Conservation (phyloP, 75 land plant species). For the Cupressus sempervirens region DNA sequence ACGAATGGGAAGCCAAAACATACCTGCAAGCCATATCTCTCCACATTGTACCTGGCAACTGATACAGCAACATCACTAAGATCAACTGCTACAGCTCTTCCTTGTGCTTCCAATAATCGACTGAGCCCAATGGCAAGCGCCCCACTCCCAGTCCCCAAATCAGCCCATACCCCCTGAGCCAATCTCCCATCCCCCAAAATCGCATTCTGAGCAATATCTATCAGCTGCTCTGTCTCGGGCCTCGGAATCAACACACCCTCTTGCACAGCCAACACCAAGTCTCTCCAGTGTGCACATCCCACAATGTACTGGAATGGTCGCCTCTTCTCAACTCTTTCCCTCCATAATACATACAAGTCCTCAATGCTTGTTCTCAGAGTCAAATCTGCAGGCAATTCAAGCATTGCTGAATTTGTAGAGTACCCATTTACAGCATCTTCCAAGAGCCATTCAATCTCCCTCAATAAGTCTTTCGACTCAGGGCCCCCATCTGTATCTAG, state of each 20-base stretch:
- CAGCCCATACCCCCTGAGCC: conserved; percentile 76
- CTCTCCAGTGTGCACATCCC: conserved; percentile 98
- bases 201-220: conserved; percentile 70
- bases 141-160: conserved; percentile 97
- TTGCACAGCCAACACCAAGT: conserved; percentile 72
- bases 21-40: conserved; percentile 79
- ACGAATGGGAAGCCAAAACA: conserved; percentile 7
- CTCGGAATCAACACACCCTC: conserved; percentile 97
- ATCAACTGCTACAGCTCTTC: conserved; percentile 80
- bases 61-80: conserved; percentile 65
- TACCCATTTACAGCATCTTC: conserved; percentile 59
- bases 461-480: conserved; percentile 41
- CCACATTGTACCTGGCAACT: conserved; percentile 70
- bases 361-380: conserved; percentile 44
- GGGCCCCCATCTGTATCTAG: conserved; percentile 57
- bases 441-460: conserved; percentile 79
- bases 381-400: conserved; percentile 2
- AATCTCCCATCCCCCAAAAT: conserved; percentile 24
- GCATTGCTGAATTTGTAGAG: neutral
- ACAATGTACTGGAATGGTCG: conserved; percentile 95
- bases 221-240: conserved; percentile 89
- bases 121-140: conserved; percentile 87
- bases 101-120: conserved; percentile 44
- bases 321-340: conserved; percentile 66
- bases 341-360: conserved; percentile 70